Percentiles rank a stretch among this genome's conserved stretches.
These are phyloP conservation scores for Sinapis alba DNA, from an alignment of 441 rosid species.

Conservation along the genomic window DNA sequence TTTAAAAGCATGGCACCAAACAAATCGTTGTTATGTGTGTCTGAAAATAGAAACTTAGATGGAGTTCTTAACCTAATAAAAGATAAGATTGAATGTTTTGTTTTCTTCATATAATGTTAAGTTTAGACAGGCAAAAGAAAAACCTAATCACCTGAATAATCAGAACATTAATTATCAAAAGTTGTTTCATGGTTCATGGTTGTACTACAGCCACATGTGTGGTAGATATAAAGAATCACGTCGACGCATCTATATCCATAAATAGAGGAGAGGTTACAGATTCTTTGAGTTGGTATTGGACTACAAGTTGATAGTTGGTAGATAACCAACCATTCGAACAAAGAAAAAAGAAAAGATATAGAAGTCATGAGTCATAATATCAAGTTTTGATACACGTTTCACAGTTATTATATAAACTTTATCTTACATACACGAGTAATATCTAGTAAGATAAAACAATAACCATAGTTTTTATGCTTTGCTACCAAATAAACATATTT, in stretches of 20 bases:
- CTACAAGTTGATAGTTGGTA: conserved; percentile 29
- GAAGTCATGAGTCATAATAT: conserved; percentile 1
- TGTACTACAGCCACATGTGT: conserved; percentile 5
- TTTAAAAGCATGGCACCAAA: neutral
- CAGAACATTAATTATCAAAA: neutral
- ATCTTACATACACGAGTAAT: neutral
- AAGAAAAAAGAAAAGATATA: conserved; percentile 5
- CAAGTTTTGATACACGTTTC: neutral
- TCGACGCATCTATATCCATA: conserved; percentile 20
- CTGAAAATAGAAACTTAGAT: conserved; percentile 23
- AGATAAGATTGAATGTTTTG: neutral
- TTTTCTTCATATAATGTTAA: conserved; percentile 5
- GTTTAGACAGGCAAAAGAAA: conserved; percentile 1
- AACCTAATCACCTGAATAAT: neutral
- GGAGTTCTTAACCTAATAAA: neutral
- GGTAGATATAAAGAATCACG: conserved; percentile 1
- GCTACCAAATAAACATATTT: neutral
- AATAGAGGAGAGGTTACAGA: conserved; percentile 12
- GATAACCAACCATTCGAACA: conserved; percentile 21
- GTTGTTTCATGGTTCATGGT: conserved; percentile 6
- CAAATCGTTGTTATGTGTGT: conserved; percentile 13
- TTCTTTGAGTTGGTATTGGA: conserved; percentile 5
- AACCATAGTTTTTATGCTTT: neutral
- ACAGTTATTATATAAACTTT: neutral
- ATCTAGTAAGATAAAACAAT: neutral